These are phyloP conservation scores for Collybia sp. DNA, from an alignment of 768 basidiomycete species.

Conservation along the genomic window DNA sequence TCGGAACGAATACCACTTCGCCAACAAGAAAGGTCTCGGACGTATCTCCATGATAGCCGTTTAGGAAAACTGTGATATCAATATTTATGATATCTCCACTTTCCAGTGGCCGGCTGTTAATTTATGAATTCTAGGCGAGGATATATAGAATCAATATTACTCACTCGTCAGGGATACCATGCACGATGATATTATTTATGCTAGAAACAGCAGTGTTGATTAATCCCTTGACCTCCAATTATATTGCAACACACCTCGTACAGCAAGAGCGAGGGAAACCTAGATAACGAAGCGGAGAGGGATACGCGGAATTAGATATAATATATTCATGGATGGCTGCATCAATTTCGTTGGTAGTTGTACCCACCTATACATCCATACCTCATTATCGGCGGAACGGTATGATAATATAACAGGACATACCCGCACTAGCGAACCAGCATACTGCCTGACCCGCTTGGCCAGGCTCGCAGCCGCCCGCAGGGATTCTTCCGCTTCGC, in stretches of 20 bases:
- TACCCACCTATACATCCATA: constrained; percentile 41
- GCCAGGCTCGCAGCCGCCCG: constrained; percentile 55
- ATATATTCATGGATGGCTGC: constrained; percentile 68
- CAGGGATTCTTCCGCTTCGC: constrained; percentile 45
- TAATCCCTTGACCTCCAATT: constrained; percentile 3
- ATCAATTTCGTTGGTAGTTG: constrained; percentile 77
- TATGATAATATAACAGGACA: constrained; percentile 5
- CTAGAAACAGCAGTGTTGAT: constrained; percentile 52
- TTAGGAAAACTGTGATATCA: constrained; percentile 80
- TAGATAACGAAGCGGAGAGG: constrained; percentile 76
- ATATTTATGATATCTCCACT: constrained; percentile 86
- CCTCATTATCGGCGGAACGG: constrained; percentile 1
- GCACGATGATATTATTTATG: constrained; percentile 81
- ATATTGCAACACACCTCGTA: constrained; percentile 39
- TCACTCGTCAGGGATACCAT: constrained; percentile 91
- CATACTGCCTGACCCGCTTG: constrained; percentile 49
- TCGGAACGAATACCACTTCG: constrained; percentile 48
- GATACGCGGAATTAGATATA: constrained; percentile 68
- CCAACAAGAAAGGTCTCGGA: constrained; percentile 82
- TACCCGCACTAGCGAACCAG: constrained; percentile 51
- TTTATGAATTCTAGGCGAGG: background rate
- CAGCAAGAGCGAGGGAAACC: constrained; percentile 78
- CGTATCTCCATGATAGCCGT: constrained; percentile 89
- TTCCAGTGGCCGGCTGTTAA: constrained; percentile 65
- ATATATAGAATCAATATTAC: constrained; percentile 12